phyloP scores from a whole-genome alignment of 139 green algal genomes.

The Bryopsis sp. region DNA sequence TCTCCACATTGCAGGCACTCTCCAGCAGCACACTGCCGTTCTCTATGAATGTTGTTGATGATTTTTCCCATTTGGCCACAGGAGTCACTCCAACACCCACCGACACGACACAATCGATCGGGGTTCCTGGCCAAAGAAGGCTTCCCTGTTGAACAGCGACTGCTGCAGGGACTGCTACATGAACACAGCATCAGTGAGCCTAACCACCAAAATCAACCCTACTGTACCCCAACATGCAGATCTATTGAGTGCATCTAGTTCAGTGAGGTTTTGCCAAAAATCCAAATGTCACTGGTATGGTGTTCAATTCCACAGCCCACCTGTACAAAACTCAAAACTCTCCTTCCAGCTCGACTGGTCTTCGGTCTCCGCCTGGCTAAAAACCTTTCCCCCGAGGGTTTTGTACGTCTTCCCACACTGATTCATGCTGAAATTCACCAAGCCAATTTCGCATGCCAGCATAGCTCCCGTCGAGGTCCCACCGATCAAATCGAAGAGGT shows the following conservation, averaged over 20 bases:
- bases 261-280: too few species aligned
- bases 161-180: too few species aligned
- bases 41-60: constrained; percentile 33
- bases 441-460: constrained; percentile 63
- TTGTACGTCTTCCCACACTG: constrained; percentile 84
- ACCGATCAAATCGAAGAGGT: constrained; percentile 83
- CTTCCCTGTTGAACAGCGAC: constrained; percentile 74
- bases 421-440: constrained; percentile 61
- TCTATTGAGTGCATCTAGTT: too few species aligned
- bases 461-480: constrained; percentile 84
- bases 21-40: constrained; percentile 52
- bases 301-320: too few species aligned
- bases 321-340: constrained; percentile 24
- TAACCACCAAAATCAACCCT: too few species aligned
- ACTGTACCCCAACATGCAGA: too few species aligned
- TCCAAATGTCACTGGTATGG: too few species aligned
- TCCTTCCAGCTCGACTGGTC: constrained; percentile 45
- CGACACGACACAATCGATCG: constrained; percentile 70
- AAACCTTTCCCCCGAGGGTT: constrained; percentile 50
- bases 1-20: constrained; percentile 44
- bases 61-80: constrained; percentile 24
- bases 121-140: constrained; percentile 69
- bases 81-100: constrained; percentile 69
- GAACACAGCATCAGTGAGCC: too few species aligned
- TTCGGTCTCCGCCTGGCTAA: constrained; percentile 29